phyloP scores from a whole-genome alignment of 805 yeast species.

The Phaffomyces thermotolerans region DNA sequence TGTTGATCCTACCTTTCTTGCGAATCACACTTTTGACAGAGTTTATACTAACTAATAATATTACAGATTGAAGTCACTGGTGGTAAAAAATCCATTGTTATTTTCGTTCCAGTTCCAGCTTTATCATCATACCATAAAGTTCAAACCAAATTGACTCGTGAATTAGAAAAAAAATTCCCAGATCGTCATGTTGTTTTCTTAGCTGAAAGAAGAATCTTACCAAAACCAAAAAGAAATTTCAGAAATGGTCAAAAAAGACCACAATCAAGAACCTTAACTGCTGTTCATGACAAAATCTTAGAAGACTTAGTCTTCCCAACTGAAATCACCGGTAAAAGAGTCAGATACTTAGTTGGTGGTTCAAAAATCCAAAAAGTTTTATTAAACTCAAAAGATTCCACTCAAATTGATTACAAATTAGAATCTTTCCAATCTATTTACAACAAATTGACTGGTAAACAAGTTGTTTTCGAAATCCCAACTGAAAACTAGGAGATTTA shows the following conservation, averaged over 20 bases:
- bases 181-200: conserved; percentile 99
- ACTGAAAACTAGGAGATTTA: conserved; percentile 25
- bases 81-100: conserved; percentile 97
- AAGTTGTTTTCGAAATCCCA: conserved; percentile 96
- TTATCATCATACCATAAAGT: conserved; percentile 92
- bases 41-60: conserved; percentile 16
- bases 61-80: conserved; percentile 82
- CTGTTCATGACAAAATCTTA: conserved; percentile 97
- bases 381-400: conserved; percentile 96
- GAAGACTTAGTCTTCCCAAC: conserved; percentile 99
- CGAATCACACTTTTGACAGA: background rate
- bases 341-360: conserved; percentile 98
- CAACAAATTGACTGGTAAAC: conserved; percentile 98
- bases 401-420: conserved; percentile 95
- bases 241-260: conserved; percentile 98
- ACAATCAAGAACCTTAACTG: conserved; percentile 97
- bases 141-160: conserved; percentile 96
- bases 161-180: conserved; percentile 99
- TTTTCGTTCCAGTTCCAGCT: conserved; percentile 97
- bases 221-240: conserved; percentile 96
- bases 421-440: conserved; percentile 99
- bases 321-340: conserved; percentile 98
- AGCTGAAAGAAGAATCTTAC: conserved; percentile 99
- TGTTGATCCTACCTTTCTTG: background rate
- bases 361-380: conserved; percentile 95